A percentile compares a stretch with the other conserved stretches of the same genome.
Evolutionary conservation across 331 rosid genomes (phyloP).

Genomic region (Dryas integrifolia): DNA sequence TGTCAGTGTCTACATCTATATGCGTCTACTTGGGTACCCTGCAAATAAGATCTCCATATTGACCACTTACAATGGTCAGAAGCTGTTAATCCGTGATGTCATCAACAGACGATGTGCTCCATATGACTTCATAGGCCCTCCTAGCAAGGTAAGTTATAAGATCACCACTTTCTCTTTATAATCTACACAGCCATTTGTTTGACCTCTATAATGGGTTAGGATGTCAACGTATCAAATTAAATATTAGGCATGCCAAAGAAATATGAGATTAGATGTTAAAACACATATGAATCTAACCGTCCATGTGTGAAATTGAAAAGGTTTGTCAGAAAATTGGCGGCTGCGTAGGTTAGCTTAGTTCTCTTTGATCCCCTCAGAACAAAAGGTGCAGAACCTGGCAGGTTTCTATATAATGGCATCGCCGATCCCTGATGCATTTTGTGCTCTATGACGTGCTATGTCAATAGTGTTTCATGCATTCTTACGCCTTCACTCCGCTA

Average conservation of each 20-base stretch:
- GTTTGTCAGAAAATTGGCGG: neutral
- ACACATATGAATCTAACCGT: neutral
- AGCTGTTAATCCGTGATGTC: conserved; percentile 94
- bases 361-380: neutral
- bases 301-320: conserved; percentile 4
- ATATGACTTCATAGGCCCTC: conserved; percentile 85
- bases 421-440: neutral
- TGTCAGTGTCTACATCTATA: conserved; percentile 88
- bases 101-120: conserved; percentile 84
- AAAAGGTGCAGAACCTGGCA: neutral
- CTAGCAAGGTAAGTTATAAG: conserved; percentile 67
- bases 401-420: neutral
- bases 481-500: neutral
- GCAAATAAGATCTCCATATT: conserved; percentile 91
- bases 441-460: neutral
- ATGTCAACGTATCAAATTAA: neutral
- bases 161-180: conserved; percentile 13
- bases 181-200: neutral
- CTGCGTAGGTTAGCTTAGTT: neutral
- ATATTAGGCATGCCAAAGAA: neutral
- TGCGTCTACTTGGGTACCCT: conserved; percentile 93
- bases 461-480: neutral
- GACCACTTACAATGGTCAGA: conserved; percentile 98
- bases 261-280: neutral
- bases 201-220: neutral